Evolutionary conservation across 495 filamentous ascomycete species (phyloP), one percentile per base, ranked within the genome.

Genomic region (Sordaria brevicollis): DNA sequence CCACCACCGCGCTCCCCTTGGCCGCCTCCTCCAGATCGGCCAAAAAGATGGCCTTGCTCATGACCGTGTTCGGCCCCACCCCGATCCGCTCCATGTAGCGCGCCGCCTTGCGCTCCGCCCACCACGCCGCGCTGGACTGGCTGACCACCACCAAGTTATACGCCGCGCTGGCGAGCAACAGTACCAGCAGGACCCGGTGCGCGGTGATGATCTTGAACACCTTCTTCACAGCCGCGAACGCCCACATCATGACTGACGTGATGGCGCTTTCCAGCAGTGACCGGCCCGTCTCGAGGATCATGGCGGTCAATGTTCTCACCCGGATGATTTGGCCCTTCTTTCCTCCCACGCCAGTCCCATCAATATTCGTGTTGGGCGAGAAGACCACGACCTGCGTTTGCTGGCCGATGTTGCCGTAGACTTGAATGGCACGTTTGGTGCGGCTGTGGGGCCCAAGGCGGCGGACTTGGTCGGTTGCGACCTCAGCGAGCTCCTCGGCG

Each of bases 401-500:
- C 68, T 90, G 86, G 36, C 94, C 94, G 62, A 99, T 84, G 68
- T 90, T 86, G 65, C 95, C 95, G 77, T 97, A 99, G 25, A 97
- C 92, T 68, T 90, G 87, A 67, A 96, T 91, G 43, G 94, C 94
- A 72, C 94, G 92, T 81, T 93, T 94, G 54, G 93, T 97, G 68
- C 91, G 88, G 76, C 89, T 91, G 76, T 94, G 89, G 54, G 88
- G 84, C 75, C 93, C 90, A 0, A 98, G 87, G 74, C 89, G 90
- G 38, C 90, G 87, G 57, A 96, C 92, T 76, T 97, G 93, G 71
- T 97, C 93, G 21, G 89, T 89, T 34, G 93, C 89, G 10, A 97
- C 84, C 78, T 97, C 93, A 10, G 89, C 86, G 3, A 99, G 85
- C 79, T 97, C 93, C 69, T 92, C 84, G 1, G 93, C 93, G 75